Evolutionary conservation across 805 yeast genomes (phyloP).

Genomic region (Saccharomycopsis oosterbeekiorum): DNA sequence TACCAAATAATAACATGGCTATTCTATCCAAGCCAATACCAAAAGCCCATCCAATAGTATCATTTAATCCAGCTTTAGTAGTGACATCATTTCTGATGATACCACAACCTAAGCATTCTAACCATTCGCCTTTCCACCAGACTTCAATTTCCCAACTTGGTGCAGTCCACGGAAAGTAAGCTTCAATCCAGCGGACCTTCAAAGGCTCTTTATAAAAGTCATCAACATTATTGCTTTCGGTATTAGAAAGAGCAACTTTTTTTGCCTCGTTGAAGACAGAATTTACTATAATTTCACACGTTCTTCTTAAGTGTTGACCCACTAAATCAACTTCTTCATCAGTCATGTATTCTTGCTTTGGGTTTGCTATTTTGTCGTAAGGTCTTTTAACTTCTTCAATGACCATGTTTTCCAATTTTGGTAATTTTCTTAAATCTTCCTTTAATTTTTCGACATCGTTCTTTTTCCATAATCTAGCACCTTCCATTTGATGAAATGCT

Average conservation of each 20-base stretch:
- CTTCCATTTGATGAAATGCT: slow-evolving; percentile 96
- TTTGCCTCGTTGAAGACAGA: slow-evolving; percentile 71
- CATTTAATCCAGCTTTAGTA: slow-evolving; percentile 55
- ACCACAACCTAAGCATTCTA: slow-evolving; percentile 96
- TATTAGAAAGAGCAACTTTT: slow-evolving; percentile 43
- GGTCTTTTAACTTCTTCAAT: slow-evolving; percentile 68
- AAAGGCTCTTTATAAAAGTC: slow-evolving; percentile 64
- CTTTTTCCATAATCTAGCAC: slow-evolving; percentile 78
- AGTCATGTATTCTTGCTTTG: slow-evolving; percentile 72
- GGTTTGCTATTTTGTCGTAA: slow-evolving; percentile 48
- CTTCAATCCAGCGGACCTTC: slow-evolving; percentile 88
- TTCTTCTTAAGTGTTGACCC: slow-evolving; percentile 71
- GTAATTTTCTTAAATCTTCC: slow-evolving; percentile 25
- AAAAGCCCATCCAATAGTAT: slow-evolving; percentile 91
- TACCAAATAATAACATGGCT: slow-evolving; percentile 91
- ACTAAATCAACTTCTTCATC: slow-evolving; percentile 59
- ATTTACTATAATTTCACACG: slow-evolving; percentile 73
- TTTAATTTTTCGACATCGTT: slow-evolving; percentile 44
- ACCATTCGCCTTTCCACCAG: slow-evolving; percentile 98
- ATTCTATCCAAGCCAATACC: slow-evolving; percentile 92
- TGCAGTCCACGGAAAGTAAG: slow-evolving; percentile 95
- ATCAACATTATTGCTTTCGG: slow-evolving; percentile 23
- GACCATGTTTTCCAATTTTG: slow-evolving; percentile 41
- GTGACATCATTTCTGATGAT: slow-evolving; percentile 73
- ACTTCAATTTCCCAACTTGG: slow-evolving; percentile 98